A percentile compares a stretch with the other conserved stretches of the same genome.
phyloP scores from a whole-genome alignment of 2,329 filamentous ascomycete species.

The Thyridium curvatum region DNA sequence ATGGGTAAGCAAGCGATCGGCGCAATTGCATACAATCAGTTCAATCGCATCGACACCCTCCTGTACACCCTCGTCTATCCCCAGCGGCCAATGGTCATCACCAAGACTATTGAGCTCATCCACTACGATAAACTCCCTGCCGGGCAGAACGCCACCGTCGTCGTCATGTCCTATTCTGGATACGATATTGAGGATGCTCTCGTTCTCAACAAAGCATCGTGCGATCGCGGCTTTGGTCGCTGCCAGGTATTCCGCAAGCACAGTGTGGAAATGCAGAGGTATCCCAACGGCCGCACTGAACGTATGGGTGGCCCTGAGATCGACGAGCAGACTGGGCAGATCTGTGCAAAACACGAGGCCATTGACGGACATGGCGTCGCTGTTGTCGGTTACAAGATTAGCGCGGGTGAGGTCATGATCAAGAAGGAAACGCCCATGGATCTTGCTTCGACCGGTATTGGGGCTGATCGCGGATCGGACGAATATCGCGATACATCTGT shows the following conservation, averaged over 20 bases:
- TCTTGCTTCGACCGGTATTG: slow-evolving; percentile 65
- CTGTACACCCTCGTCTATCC: slow-evolving; percentile 97
- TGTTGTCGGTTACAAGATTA: slow-evolving; percentile 74
- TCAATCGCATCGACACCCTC: slow-evolving; percentile 91
- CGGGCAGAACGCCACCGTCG: slow-evolving; percentile 93
- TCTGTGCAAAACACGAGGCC: slow-evolving; percentile 62
- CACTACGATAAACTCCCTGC: slow-evolving; percentile 97
- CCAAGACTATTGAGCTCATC: slow-evolving; percentile 90
- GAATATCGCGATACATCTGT: slow-evolving; percentile 63
- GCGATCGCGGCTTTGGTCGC: slow-evolving; percentile 89
- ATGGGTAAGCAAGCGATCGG: slow-evolving; percentile 99
- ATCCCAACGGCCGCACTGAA: slow-evolving; percentile 71
- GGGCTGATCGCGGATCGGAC: slow-evolving; percentile 56
- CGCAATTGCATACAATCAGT: slow-evolving; percentile 96
- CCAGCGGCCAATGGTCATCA: slow-evolving; percentile 95
- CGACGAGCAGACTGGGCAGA: slow-evolving; percentile 54
- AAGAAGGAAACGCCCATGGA: slow-evolving; percentile 85
- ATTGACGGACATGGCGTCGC: slow-evolving; percentile 86
- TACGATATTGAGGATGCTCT: slow-evolving; percentile 99
- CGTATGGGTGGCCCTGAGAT: slow-evolving; percentile 57
- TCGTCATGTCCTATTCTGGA: slow-evolving; percentile 98
- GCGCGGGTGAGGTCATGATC: slow-evolving; percentile 77
- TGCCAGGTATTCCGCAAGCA: slow-evolving; percentile 99
- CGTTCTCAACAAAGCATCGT: slow-evolving; percentile 92
- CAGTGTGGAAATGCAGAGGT: slow-evolving; percentile 77